Conservation (phyloP, 768 basidiomycete genomes). For the Tulasnella sp. region DNA sequence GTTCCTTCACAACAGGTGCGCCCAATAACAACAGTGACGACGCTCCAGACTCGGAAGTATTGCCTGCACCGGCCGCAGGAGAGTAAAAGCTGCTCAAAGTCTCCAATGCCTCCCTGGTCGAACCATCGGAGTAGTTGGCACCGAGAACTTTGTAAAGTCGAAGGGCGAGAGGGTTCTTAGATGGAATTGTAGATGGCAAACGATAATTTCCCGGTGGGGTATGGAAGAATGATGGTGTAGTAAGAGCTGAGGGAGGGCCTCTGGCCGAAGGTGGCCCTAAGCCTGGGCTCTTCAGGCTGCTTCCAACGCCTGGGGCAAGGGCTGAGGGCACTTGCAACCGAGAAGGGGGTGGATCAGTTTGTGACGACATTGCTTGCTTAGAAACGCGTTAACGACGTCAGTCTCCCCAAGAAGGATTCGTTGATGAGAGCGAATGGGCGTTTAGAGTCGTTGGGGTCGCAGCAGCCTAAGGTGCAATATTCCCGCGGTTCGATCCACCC, state of each 20-base stretch:
- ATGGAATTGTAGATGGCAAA: constrained; percentile 16
- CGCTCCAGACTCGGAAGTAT: neutral
- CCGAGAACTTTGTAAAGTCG: constrained; percentile 88
- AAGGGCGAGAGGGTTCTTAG: constrained; percentile 61
- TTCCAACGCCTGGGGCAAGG: neutral
- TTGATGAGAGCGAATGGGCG: neutral
- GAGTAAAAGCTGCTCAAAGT: constrained; percentile 79
- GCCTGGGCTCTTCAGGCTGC: neutral
- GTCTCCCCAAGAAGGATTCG: neutral
- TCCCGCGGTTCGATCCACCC: neutral
- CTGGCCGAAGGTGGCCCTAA: neutral
- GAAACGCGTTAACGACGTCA: neutral
- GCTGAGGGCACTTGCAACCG: neutral
- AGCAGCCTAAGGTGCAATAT: neutral
- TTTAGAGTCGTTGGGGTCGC: neutral
- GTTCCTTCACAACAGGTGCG: constrained; percentile 24
- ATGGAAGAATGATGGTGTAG: neutral
- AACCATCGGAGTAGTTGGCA: constrained; percentile 70
- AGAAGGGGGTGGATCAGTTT: neutral
- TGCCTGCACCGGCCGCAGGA: constrained; percentile 13
- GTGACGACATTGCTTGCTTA: neutral
- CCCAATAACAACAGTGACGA: neutral
- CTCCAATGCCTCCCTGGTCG: constrained; percentile 72
- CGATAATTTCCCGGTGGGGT: constrained; percentile 7
- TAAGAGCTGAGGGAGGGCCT: neutral